Evolutionary conservation across 1,284 basidiomycete species (phyloP).

Genomic region (Psilocybe mexicana): DNA sequence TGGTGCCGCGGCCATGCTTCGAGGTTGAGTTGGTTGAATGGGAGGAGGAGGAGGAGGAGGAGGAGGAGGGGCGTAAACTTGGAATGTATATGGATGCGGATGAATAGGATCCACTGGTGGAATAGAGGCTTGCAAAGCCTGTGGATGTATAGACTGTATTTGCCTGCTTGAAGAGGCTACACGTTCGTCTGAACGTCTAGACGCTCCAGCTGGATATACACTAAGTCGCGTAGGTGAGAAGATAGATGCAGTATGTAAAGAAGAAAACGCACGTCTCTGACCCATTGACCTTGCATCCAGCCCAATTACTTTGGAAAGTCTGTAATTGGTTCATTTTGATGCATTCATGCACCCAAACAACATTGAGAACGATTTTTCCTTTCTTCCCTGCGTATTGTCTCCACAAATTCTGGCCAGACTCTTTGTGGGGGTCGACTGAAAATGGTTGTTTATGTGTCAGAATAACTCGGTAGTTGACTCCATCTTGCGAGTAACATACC

Average conservation of each 20-base stretch:
- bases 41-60: neutral
- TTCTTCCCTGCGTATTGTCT: conserved; percentile 77
- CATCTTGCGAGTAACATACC: conserved; percentile 41
- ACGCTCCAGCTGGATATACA: conserved; percentile 16
- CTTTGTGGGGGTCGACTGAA: conserved; percentile 69
- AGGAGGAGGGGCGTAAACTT: conserved; percentile 42
- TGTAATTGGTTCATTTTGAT: conserved; percentile 64
- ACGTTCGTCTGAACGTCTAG: conserved; percentile 12
- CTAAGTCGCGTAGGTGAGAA: neutral
- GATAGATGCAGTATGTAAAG: neutral
- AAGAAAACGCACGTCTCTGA: conserved; percentile 55
- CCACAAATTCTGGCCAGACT: conserved; percentile 78
- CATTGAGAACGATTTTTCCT: conserved; percentile 70
- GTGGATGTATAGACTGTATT: conserved; percentile 32
- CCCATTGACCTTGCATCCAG: conserved; percentile 77
- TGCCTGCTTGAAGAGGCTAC: conserved; percentile 26
- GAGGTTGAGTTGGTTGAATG: conserved; percentile 37
- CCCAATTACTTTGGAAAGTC: conserved; percentile 73
- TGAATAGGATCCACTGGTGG: conserved; percentile 29
- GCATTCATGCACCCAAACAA: conserved; percentile 74
- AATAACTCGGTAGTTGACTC: neutral
- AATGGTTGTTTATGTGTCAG: neutral
- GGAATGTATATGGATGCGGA: conserved; percentile 45
- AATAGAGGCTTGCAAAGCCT: conserved; percentile 30
- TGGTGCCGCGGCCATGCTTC: conserved; percentile 42